Base-by-base conservation (phyloP, 2,329 filamentous ascomycete genomes). In the Pestalotiopsis fici region DNA sequence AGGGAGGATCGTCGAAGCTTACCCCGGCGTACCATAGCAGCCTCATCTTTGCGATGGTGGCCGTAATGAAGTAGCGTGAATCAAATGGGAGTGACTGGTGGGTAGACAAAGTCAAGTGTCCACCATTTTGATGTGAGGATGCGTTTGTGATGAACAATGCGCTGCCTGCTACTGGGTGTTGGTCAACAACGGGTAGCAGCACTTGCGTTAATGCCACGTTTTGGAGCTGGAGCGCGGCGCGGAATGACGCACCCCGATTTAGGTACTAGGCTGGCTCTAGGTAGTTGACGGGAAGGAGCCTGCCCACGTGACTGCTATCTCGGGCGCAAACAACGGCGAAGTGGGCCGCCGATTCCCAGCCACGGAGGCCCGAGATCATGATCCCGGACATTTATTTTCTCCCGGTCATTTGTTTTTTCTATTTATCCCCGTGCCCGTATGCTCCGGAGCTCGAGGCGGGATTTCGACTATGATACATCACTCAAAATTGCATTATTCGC, bases 11-110 rank as follows among this genome's bases (percentile, higher is more conserved):
- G 50, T 64, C 65, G 39, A 63, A 70, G 69, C 86, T 78, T 85
- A 88, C 87, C 83, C 86, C 86, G 75, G 86, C 85, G 76, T 89
- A 89, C 86, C 86, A 88, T 71, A 82, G 81, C 72, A 89, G 78
- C 77, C 87, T 85, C 87, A 89, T 88, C 74, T 79, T 86, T 76
- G 77, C 71, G 56, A 25, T 55, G 23, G 11, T 35, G 37, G 18
- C 18, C 9, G 37, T 11, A 25, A 39, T 50, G 25, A 56, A 11
- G 35, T 13, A 37, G 57, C 28, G 31, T 21, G 21, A 28, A 31
- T 23, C 28, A 21, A 18, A n/a, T 47, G 54, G 25, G n/a, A 59
- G 31, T 25, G 21, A 23, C 23, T 57, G 31, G 18, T 43, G 35
- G 68, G 63, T 68, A 66, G 71, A 68, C 63, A 65, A 66, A 73